Evolutionary conservation across 2,329 filamentous ascomycete species (phyloP).

Genomic region (Ilyonectria robusta): DNA sequence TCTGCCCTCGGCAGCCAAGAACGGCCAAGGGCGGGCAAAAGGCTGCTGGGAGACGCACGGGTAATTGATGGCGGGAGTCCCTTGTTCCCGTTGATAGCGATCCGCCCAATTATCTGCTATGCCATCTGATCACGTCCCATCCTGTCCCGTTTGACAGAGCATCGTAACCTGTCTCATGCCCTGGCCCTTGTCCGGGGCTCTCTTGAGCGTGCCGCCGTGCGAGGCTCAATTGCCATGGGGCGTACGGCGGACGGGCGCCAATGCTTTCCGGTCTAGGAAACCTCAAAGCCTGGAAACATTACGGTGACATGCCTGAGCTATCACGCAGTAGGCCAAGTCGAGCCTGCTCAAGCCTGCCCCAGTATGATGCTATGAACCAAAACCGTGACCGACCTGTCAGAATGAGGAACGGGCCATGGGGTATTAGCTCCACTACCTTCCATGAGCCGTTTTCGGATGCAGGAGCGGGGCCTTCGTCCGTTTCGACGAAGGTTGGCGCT

Average conservation of each 20-base stretch:
- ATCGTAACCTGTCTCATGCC: conserved; percentile 24
- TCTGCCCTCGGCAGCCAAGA: not conserved
- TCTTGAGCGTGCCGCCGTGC: conserved; percentile 6
- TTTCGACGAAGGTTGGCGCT: conserved; percentile 15
- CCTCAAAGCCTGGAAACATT: not conserved
- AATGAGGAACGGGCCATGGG: conserved; percentile 4
- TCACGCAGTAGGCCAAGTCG: not conserved
- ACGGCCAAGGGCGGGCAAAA: conserved; percentile 4
- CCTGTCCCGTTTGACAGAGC: conserved; percentile 19
- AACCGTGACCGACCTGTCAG: conserved; percentile 26
- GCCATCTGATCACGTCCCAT: conserved; percentile 20
- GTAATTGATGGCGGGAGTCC: conserved; percentile 13
- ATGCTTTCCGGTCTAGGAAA: not conserved
- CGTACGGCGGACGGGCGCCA: not conserved
- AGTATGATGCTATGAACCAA: not conserved
- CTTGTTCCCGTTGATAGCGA: conserved; percentile 25
- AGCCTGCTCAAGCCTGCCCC: not conserved
- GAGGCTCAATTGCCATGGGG: conserved; percentile 4
- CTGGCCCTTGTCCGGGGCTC: conserved; percentile 10
- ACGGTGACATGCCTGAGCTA: not conserved
- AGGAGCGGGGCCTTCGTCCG: conserved; percentile 34
- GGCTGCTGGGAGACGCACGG: conserved; percentile 6
- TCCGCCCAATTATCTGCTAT: conserved; percentile 26
- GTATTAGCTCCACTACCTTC: conserved; percentile 10
- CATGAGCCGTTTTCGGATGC: conserved; percentile 34